Evolutionary conservation across 768 basidiomycete genomes (phyloP).

Genomic region (Hirschioporus abietinus): DNA sequence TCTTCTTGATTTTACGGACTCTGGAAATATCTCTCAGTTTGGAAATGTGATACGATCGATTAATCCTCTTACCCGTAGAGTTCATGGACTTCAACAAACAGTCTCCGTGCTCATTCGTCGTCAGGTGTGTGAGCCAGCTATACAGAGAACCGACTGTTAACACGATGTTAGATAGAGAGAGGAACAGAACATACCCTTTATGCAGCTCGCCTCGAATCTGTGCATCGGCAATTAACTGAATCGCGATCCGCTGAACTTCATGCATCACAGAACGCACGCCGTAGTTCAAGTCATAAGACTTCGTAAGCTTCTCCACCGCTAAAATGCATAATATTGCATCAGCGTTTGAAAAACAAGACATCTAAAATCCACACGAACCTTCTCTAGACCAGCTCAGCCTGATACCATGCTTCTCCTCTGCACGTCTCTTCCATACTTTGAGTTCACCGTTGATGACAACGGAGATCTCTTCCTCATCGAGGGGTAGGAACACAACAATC

Average conservation of each 20-base stretch:
- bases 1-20: neutral
- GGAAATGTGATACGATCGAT: neutral
- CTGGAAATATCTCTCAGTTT: neutral
- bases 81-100: neutral
- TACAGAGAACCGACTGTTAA: neutral
- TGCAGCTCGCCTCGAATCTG: conserved; percentile 1
- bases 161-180: neutral
- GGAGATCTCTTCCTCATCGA: conserved; percentile 1
- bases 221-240: neutral
- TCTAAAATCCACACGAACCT: neutral
- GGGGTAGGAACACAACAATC: conserved; percentile 25
- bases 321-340: neutral
- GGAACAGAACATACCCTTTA: neutral
- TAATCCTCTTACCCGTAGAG: neutral
- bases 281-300: conserved; percentile 3
- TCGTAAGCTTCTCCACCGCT: neutral
- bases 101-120: neutral
- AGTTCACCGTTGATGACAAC: neutral
- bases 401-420: neutral
- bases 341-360: neutral
- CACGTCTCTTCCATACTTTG: neutral
- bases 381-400: neutral
- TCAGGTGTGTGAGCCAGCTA: neutral
- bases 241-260: neutral
- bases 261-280: conserved; percentile 2